Base-by-base conservation (phyloP, 140 eudicot genomes). In the Stevia rebaudiana region DNA sequence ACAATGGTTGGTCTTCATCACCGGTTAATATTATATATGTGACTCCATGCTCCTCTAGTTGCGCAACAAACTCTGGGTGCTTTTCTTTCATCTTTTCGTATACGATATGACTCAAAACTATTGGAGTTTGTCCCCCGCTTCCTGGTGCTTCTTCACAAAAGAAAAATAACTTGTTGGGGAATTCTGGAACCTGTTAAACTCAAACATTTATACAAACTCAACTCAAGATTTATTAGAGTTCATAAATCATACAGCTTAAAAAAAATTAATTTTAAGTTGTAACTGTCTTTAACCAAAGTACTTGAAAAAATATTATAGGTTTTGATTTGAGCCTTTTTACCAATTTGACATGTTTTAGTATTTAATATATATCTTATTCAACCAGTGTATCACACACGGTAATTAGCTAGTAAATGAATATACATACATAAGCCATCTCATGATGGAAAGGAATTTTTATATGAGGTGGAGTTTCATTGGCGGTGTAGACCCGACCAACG, bases 371-470 rank as follows among this genome's bases (percentile, higher is more conserved):
- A 4, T 28, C 4, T 28, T 28, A 28, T 28, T 1, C 33, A 28
- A 28, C 4, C 4, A 28, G 4, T 28, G 2, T 1, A 28, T 28
- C 33, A 4, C 33, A 28, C n/a, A 28, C 4, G 33, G 2, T 28
- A 28, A 28, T 28, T n/a, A n/a, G n/a, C n/a, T n/a, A n/a, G n/a
- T n/a, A n/a, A 52, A 52, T 16, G 28, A 69, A 48, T 30, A 23
- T 51, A 86, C 88, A 44, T 67, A 89, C 95, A 75, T 89, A 84
- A 79, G 95, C 88, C 97, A 89, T 83, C 54, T 89, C 97, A 35
- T 89, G 97, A 71, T 89, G 97, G 42, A 86, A 89, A 15, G 84
- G 95, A 67, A 89, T 89, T 53, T 60, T 69, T 52, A 72, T 87
- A 61, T 86, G 89, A 23, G 97, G 95, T 0, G 97, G 97, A 30